Base-by-base conservation (phyloP, 306 rosid genomes). In the Sechiopsis laciniata region DNA sequence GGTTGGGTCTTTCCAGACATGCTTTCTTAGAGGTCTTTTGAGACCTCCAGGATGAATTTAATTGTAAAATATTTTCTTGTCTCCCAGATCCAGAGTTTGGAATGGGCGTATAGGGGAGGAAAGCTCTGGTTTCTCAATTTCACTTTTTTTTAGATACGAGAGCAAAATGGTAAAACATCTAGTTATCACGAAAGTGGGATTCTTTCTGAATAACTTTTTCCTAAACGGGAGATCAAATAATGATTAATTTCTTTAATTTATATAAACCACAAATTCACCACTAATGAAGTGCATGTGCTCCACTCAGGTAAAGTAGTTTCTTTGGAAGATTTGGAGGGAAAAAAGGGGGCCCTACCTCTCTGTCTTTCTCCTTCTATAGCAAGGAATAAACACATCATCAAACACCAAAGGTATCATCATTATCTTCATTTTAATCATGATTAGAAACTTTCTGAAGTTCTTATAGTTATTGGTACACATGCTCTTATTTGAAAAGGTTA, bases 231-330 rank as follows among this genome's bases (percentile, higher is more conserved):
- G 40, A 35, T 68, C 40, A 68, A 68, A 68, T 48, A 69, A 51
- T 69, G 74, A 69, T 51, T 69, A 69, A 51, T 48, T 21, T 24
- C 59, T 69, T 69, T 69, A 69, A 69, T 69, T 50, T 37, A 13
- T 69, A 24, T 50, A 50, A 51, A 50, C 74, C 74, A 69, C 74
- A 69, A 50, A 51, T 24, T 22, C 42, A 51, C 74, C 74, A 69
- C 74, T 69, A 69, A 69, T 69, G 74, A 69, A 50, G 55, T 69
- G 73, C 58, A 69, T 57, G 73, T 69, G 74, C 74, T 69, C 74
- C 74, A 69, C 74, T 69, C 13, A 69, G 74, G 15, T 13, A 50
- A 69, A 69, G 74, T 51, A 69, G 74, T 69, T 48, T 69, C 55
- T 69, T 69, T 51, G 57, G 58, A 48, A 40, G 46, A 24, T 69